phyloP scores from a whole-genome alignment of 1,139 yeast species.

The Suhomyces coccinellae region DNA sequence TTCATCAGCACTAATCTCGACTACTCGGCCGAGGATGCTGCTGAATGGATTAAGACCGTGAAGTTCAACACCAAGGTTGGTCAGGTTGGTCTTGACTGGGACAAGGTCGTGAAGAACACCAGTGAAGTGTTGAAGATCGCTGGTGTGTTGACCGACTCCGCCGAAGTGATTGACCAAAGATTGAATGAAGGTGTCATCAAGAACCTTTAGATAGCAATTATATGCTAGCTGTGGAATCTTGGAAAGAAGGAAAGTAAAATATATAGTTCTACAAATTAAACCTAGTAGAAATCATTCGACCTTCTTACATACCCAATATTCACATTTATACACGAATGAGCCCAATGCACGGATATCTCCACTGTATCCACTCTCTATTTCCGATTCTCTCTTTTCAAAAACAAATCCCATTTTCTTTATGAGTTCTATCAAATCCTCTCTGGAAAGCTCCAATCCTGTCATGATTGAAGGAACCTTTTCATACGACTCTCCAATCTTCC shows the following conservation, averaged over 20 bases:
- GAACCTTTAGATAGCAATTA: slow-evolving; percentile 1
- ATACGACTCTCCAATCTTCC: slow-evolving; percentile 26
- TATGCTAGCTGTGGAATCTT: too few species aligned
- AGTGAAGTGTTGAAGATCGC: slow-evolving; percentile 59
- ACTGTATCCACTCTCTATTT: slow-evolving; percentile 55
- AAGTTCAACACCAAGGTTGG: slow-evolving; percentile 54
- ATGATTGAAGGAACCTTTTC: slow-evolving; percentile 33
- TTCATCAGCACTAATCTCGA: slow-evolving; percentile 69
- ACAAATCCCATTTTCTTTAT: slow-evolving; percentile 55
- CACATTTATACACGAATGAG: slow-evolving; percentile 61
- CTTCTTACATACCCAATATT: slow-evolving; percentile 66
- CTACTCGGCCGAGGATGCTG: slow-evolving; percentile 74
- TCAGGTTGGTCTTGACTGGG: slow-evolving; percentile 46
- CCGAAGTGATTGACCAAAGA: slow-evolving; percentile 31
- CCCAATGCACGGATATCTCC: slow-evolving; percentile 56
- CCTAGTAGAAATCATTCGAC: slow-evolving; percentile 1
- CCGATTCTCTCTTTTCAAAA: slow-evolving; percentile 46
- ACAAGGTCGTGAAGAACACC: slow-evolving; percentile 56
- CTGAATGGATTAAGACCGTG: slow-evolving; percentile 78
- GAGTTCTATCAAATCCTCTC: slow-evolving; percentile 57
- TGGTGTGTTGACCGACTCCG: slow-evolving; percentile 51
- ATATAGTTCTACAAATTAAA: background rate
- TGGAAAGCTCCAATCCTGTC: slow-evolving; percentile 64
- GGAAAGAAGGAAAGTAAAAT: too few species aligned
- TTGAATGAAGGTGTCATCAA: slow-evolving; percentile 29